Conservation (phyloP, 75 land plant genomes). For the Cupressus sempervirens region DNA sequence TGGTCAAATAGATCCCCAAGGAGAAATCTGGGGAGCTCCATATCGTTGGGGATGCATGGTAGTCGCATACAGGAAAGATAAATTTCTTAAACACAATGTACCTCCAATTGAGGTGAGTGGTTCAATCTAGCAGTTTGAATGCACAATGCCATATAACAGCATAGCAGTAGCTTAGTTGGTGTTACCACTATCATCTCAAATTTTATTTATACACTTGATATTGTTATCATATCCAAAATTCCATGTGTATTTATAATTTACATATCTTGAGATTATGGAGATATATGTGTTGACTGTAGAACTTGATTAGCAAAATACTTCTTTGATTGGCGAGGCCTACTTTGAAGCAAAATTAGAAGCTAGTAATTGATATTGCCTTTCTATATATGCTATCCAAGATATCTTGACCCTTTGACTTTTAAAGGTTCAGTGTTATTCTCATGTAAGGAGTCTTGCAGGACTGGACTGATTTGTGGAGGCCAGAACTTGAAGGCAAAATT, state of each 20-base stretch:
- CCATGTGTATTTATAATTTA: background rate
- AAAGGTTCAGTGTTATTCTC: background rate
- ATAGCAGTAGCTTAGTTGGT: background rate
- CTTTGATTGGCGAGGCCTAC: background rate
- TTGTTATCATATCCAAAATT: background rate
- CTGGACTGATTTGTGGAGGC: constrained; percentile 89
- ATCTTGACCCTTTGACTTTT: background rate
- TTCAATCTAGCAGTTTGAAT: background rate
- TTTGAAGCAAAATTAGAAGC: background rate
- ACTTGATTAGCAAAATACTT: background rate
- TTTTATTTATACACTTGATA: background rate
- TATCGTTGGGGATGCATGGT: constrained; percentile 94
- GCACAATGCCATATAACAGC: background rate
- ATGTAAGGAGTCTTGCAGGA: constrained; percentile 46
- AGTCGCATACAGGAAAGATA: constrained; percentile 80
- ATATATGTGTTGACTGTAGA: background rate
- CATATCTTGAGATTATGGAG: background rate
- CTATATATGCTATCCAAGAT: background rate
- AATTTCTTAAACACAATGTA: constrained; percentile 62
- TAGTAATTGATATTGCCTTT: background rate
- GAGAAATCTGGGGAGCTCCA: constrained; percentile 84
- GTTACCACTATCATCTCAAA: background rate
- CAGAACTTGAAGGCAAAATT: constrained; percentile 84
- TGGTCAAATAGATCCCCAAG: constrained; percentile 57
- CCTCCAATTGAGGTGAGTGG: constrained; percentile 68